Evolutionary conservation across 2,329 filamentous ascomycete species (phyloP), one percentile per base, ranked within the genome.

Genomic region (Epichloe brachyelytri): DNA sequence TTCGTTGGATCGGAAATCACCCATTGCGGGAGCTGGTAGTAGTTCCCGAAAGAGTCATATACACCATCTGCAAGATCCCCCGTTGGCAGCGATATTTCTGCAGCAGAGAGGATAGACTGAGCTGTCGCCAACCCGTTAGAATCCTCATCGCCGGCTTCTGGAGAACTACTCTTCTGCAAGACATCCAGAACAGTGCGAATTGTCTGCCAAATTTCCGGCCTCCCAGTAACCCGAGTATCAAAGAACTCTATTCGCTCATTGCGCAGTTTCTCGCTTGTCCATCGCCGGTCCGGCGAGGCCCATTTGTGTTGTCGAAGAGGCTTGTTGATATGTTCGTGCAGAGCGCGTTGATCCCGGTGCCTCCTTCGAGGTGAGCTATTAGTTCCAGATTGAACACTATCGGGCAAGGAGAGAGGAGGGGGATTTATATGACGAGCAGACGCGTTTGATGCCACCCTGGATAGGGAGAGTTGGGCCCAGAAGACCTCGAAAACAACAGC

Each of bases 161-260:
- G 60, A 5, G 53, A 55, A 22, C 78, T 74, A 0, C 75, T 71
- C 11, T 75, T 74, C 70, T 84, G 84, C 54, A 95, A 65, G 6
- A 86, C 70, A 54, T 85, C 78, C 17, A 88, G 73, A 0, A 83
- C 85, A 1, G 80, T 71, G 44, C 77, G 76, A 14, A 96, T 66
- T 0, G 86, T 83, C 58, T 80, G 80, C 91, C 91, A 97, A 26
- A 93, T 77, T 65, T 95, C 87, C 4, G 76, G 61, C 4, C 80
- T 76, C 2, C 88, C 88, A 0, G 85, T 86, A 15, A 94, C 87
- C 45, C 88, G 75, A 1, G 90, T 96, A 54, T 96, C 89, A 67
- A 95, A 97, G 73, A 94, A 96, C 55, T 88, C 88, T 46, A 70
- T 71, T 46, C 91, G 79, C 68, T 95, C 87, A 34, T 74, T 75